phyloP scores from a whole-genome alignment of 192 early-diverging fungal genomes.

The Gaertneriomyces sp. region DNA sequence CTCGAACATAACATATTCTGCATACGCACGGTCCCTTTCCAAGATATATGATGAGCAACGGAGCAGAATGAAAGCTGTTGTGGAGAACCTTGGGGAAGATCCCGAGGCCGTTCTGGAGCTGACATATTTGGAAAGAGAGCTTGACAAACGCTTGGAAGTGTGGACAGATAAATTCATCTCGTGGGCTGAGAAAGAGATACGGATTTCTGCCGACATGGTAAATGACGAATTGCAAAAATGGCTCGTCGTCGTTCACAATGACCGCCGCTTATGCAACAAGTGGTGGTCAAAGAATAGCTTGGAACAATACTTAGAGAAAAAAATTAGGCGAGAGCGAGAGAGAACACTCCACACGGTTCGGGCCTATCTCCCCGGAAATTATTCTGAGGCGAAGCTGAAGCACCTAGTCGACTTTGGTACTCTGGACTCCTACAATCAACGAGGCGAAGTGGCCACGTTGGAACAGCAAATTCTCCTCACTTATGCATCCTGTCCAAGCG shows the following conservation, averaged over 20 bases:
- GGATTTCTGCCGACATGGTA: neutral
- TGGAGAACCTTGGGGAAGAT: constrained; percentile 18
- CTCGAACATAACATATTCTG: neutral
- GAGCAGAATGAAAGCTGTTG: constrained; percentile 6
- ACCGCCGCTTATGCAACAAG: neutral
- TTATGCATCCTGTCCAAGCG: constrained; percentile 6
- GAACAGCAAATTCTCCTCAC: constrained; percentile 7
- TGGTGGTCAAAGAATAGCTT: constrained; percentile 15
- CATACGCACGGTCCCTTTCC: neutral
- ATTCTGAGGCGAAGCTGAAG: neutral
- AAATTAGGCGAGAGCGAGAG: neutral
- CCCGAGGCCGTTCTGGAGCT: constrained; percentile 6
- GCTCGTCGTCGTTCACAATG: neutral
- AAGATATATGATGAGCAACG: neutral
- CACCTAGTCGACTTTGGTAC: constrained; percentile 4
- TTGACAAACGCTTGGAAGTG: neutral
- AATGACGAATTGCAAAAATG: constrained; percentile 4
- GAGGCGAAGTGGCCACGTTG: neutral
- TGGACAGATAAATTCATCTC: neutral
- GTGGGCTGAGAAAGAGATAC: constrained; percentile 6
- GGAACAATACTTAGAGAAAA: neutral
- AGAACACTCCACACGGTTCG: neutral
- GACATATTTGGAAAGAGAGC: constrained; percentile 11
- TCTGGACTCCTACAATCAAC: neutral
- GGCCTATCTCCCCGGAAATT: constrained; percentile 5